Conservation (phyloP, 768 basidiomycete species). For the Candolleomyces efflorescens region DNA sequence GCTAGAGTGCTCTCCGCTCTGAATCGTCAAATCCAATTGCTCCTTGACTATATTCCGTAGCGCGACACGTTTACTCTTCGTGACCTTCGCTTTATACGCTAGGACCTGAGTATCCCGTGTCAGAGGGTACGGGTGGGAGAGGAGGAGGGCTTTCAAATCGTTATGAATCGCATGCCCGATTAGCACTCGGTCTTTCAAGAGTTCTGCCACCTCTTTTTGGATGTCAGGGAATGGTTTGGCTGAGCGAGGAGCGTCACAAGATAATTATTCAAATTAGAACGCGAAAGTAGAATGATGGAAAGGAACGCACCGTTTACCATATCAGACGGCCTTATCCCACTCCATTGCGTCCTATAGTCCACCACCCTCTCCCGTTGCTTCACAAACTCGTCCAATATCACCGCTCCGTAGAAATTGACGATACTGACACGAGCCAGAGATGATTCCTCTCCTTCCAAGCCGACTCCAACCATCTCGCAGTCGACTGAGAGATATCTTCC, state of each 20-base stretch:
- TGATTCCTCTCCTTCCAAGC: conserved; percentile 75
- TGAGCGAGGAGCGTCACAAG: conserved; percentile 18
- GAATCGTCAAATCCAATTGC: conserved; percentile 77
- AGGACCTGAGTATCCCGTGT: conserved; percentile 70
- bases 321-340: conserved; percentile 76
- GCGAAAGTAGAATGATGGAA: background rate
- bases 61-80: conserved; percentile 63
- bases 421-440: conserved; percentile 85
- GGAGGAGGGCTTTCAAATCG: conserved; percentile 77
- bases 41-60: conserved; percentile 76
- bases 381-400: conserved; percentile 83
- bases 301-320: conserved; percentile 55
- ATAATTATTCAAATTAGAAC: background rate
- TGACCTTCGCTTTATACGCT: conserved; percentile 54
- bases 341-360: conserved; percentile 89
- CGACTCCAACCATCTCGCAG: conserved; percentile 98
- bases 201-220: conserved; percentile 69
- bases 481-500: conserved; percentile 83
- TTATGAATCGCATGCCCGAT: conserved; percentile 91
- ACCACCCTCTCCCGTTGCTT: conserved; percentile 82
- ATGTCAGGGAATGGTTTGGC: conserved; percentile 78
- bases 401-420: conserved; percentile 83
- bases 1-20: conserved; percentile 86
- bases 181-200: conserved; percentile 74
- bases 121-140: conserved; percentile 62